These are phyloP conservation scores for Eucalyptus brandiana DNA, from an alignment of 345 rosid species.

Conservation along the genomic window DNA sequence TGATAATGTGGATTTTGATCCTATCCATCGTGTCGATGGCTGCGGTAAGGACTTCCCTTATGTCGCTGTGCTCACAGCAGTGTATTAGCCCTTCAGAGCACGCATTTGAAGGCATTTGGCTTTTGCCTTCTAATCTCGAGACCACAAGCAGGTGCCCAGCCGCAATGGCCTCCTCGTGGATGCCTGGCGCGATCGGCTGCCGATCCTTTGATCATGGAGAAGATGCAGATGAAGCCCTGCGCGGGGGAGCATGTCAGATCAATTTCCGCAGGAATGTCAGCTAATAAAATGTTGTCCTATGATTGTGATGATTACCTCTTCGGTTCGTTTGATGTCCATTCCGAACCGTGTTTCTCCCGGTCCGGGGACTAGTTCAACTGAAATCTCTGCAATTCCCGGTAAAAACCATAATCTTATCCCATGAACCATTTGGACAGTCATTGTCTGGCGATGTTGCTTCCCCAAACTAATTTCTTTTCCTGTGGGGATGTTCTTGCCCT, in stretches of 20 bases:
- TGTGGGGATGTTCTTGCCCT: slow-evolving; percentile 1
- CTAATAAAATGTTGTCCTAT: not conserved
- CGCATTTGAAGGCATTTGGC: no score
- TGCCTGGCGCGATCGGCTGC: slow-evolving; percentile 29
- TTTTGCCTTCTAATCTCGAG: slow-evolving; percentile 31
- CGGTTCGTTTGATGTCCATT: slow-evolving; percentile 28
- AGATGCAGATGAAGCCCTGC: slow-evolving; percentile 33
- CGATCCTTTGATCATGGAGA: slow-evolving; percentile 12
- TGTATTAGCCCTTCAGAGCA: no score
- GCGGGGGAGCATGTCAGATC: not conserved
- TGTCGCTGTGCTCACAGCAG: no score
- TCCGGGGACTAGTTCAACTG: slow-evolving; percentile 4
- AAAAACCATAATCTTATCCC: slow-evolving; percentile 43
- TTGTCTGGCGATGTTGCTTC: slow-evolving; percentile 4
- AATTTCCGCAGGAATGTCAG: not conserved
- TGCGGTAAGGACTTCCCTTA: no score
- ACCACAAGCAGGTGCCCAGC: slow-evolving; percentile 17
- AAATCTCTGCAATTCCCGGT: slow-evolving; percentile 22
- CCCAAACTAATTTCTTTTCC: slow-evolving; percentile 8
- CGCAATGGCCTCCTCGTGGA: slow-evolving; percentile 18
- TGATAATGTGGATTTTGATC: no score
- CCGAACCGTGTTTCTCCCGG: slow-evolving; percentile 20
- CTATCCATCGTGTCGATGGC: no score
- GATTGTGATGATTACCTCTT: slow-evolving; percentile 11
- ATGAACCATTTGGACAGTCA: slow-evolving; percentile 2